These are phyloP conservation scores for Coleophoma eucalyptorum DNA, from an alignment of 2,329 filamentous ascomycete species.

Conservation along the genomic window DNA sequence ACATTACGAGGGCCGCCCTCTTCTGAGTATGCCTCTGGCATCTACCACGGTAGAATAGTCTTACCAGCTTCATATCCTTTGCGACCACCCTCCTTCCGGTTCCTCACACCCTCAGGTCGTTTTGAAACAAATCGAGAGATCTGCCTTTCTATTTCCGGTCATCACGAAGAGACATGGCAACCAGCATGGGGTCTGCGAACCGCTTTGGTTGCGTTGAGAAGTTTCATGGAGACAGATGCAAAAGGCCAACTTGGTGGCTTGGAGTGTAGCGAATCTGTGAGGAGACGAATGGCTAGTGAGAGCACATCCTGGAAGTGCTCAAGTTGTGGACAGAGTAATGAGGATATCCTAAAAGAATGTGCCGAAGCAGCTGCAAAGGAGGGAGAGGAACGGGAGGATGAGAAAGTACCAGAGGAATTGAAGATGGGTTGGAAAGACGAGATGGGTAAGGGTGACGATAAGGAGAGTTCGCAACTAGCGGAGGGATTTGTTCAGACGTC, in stretches of 20 bases:
- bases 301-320: constrained; percentile 65
- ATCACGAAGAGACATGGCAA: constrained; percentile 98
- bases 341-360: constrained; percentile 69
- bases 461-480: constrained; percentile 45
- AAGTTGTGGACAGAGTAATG: constrained; percentile 67
- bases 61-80: constrained; percentile 88
- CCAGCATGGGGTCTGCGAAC: constrained; percentile 96
- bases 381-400: constrained; percentile 31
- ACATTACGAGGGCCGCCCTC: constrained; percentile 90
- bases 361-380: constrained; percentile 51
- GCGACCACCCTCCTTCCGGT: constrained; percentile 91
- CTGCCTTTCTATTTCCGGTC: constrained; percentile 87
- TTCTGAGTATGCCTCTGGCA: constrained; percentile 51
- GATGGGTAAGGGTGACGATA: constrained; percentile 42
- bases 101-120: constrained; percentile 84
- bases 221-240: constrained; percentile 90
- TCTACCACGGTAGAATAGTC: constrained; percentile 95
- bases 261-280: constrained; percentile 66
- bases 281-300: constrained; percentile 65
- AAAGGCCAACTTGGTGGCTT: constrained; percentile 87
- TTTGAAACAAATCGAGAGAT: constrained; percentile 98
- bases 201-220: constrained; percentile 73
- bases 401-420: constrained; percentile 48
- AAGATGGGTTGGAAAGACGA: constrained; percentile 69
- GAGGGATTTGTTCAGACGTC: constrained; percentile 56